Percentiles rank a stretch among this genome's conserved stretches.
phyloP scores from a whole-genome alignment of 257 asterid genomes.

The Solanum habrochaites region DNA sequence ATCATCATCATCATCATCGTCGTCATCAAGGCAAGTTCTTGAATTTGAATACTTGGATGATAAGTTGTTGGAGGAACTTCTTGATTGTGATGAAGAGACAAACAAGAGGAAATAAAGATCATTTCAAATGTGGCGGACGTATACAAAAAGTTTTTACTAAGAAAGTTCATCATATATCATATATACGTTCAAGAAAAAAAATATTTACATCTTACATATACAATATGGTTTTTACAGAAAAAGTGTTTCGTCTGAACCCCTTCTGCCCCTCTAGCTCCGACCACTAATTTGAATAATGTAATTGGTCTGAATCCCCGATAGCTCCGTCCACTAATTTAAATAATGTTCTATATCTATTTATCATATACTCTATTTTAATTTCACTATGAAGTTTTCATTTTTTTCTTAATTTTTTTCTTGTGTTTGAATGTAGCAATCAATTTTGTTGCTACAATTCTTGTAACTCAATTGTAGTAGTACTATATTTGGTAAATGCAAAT shows the following conservation, averaged over 20 bases:
- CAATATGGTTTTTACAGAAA: not conserved
- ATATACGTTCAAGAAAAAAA: not conserved
- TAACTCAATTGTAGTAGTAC: not conserved
- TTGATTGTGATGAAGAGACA: slow-evolving; percentile 18
- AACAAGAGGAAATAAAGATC: slow-evolving; percentile 7
- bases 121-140: not conserved
- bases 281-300: not conserved
- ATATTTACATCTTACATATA: not conserved
- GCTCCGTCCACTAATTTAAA: not conserved
- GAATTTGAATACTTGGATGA: slow-evolving; percentile 63
- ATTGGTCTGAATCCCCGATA: not conserved
- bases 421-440: not conserved
- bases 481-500: not conserved
- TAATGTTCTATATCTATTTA: not conserved
- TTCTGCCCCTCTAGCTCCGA: not conserved
- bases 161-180: not conserved
- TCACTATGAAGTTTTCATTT: not conserved
- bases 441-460: not conserved
- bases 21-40: slow-evolving; percentile 22
- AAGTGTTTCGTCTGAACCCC: not conserved
- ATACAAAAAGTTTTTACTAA: not conserved
- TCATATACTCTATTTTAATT: not conserved
- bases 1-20: not conserved
- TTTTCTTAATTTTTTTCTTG: not conserved
- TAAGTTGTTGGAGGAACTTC: slow-evolving; percentile 59